A percentile compares a stretch with the other conserved stretches of the same genome.
Evolutionary conservation across 2,329 filamentous ascomycete genomes (phyloP).

Genomic region (Colletotrichum magnum): DNA sequence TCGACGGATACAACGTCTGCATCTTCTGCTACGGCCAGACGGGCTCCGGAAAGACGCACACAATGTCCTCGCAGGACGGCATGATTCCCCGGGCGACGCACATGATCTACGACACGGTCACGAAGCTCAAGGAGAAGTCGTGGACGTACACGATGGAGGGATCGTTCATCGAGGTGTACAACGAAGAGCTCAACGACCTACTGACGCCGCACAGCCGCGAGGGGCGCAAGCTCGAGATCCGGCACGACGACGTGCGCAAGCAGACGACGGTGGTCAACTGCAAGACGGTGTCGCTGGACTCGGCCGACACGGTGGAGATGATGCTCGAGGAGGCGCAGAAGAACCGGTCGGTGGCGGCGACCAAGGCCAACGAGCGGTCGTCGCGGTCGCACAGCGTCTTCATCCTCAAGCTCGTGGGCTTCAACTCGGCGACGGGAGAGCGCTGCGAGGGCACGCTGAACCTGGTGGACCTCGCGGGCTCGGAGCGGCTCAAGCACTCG

Average conservation of each 20-base stretch:
- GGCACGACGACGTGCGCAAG: constrained; percentile 86
- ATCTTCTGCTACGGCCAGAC: constrained; percentile 99
- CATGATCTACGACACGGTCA: constrained; percentile 93
- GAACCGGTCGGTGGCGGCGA: constrained; percentile 93
- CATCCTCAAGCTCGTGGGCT: constrained; percentile 83
- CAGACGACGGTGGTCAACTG: constrained; percentile 87
- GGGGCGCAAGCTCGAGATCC: constrained; percentile 86
- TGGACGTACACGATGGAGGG: constrained; percentile 97
- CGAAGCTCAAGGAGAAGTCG: constrained; percentile 86
- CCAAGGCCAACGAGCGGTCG: constrained; percentile 96
- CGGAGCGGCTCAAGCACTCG: constrained; percentile 89
- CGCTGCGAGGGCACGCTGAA: constrained; percentile 94
- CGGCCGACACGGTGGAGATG: constrained; percentile 82
- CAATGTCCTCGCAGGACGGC: constrained; percentile 91
- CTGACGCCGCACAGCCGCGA: constrained; percentile 72
- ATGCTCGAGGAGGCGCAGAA: constrained; percentile 86
- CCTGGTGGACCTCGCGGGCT: constrained; percentile 94
- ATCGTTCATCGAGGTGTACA: constrained; percentile 97
- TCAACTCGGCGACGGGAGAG: constrained; percentile 83
- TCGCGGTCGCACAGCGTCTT: constrained; percentile 97
- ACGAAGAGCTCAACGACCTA: constrained; percentile 94
- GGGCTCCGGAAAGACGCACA: constrained; percentile 95
- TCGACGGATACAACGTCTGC: constrained; percentile 98
- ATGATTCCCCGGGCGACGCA: constrained; percentile 96
- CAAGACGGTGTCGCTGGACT: constrained; percentile 82